Evolutionary conservation across 352 stramenopile species (phyloP), one percentile per base, ranked within the genome.

Genomic region (Phytophthora europaea): DNA sequence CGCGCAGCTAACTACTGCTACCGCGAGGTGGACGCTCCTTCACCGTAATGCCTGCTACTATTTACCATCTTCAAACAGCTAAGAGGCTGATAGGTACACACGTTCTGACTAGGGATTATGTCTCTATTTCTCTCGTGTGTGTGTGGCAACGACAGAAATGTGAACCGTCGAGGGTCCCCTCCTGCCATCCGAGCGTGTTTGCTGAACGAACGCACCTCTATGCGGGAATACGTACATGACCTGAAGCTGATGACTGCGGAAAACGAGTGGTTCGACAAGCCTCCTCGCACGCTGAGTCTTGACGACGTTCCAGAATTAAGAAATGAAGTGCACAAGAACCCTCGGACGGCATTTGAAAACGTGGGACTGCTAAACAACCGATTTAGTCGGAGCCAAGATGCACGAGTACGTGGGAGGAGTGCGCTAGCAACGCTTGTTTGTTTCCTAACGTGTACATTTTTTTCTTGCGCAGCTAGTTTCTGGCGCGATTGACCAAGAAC

Each of bases 201-300:
- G 33, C 65, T 95, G 61, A 94, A 89, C 69, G 90, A 97, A 36
- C 87, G 87, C 53, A 95, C 88, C 12, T 94, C 89, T 4, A 92
- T 97, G 81, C 89, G 88, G 15, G 89, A 97, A 72, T 97, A 97
- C 38, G 86, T 95, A 31, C 80, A 89, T 53, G 89, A 96, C 79
- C 71, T 97, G 51, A 92, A 92, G 51, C 72, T 82, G 23, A 94
- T 97, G 83, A 80, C 86, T 23, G 72, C 78, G 13, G 90, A 97
- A 48, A 80, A 85, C 47, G 85, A 90, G 59, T 93, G 86, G 83
- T 83, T 96, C 28, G 67, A 87, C n/a, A 77, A 82, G 45, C 70
- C 65, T 9, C 79, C 84, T 10, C 67, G 76, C 20, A 64, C 67
- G 12, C 56, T 94, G 1, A 67, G 55, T 6, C 63, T 90, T 22